These are phyloP conservation scores for Fusarium solani-melongenae DNA, from an alignment of 2,329 filamentous ascomycete genomes.

Conservation along the genomic window DNA sequence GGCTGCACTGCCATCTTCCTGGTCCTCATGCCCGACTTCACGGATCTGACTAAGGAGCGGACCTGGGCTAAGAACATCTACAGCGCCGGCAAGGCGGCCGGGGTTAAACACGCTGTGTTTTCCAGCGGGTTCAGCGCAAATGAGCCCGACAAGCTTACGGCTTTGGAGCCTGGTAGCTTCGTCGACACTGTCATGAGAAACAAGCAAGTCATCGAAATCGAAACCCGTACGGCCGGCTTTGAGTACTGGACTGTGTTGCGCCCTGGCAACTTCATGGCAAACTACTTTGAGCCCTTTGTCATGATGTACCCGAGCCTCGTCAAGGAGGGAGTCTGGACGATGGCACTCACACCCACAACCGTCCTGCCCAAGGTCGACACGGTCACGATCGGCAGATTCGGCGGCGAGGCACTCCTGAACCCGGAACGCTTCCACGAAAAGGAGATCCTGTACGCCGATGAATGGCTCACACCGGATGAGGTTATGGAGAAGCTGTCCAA, in stretches of 20 bases:
- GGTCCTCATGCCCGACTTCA: constrained; percentile 47
- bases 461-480: constrained; percentile 51
- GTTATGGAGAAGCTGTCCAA: constrained; percentile 51
- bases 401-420: constrained; percentile 55
- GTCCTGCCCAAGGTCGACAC: constrained; percentile 57
- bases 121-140: constrained; percentile 48
- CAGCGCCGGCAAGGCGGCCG: constrained; percentile 51
- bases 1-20: constrained; percentile 50
- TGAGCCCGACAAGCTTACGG: constrained; percentile 42
- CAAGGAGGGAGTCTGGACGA: constrained; percentile 51
- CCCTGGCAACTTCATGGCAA: constrained; percentile 63
- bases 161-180: constrained; percentile 43
- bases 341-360: constrained; percentile 49
- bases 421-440: constrained; percentile 53
- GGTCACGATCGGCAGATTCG: constrained; percentile 59
- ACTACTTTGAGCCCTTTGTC: constrained; percentile 57
- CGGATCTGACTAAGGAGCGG: constrained; percentile 44
- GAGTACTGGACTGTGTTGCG: constrained; percentile 61
- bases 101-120: constrained; percentile 52
- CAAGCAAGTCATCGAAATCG: constrained; percentile 57
- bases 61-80: constrained; percentile 47
- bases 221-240: constrained; percentile 51
- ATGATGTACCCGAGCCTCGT: constrained; percentile 53
- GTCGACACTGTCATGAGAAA: constrained; percentile 46
- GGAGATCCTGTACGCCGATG: constrained; percentile 54